phyloP scores from a whole-genome alignment of 2,329 filamentous ascomycete species.

The Neofusicoccum ribis region DNA sequence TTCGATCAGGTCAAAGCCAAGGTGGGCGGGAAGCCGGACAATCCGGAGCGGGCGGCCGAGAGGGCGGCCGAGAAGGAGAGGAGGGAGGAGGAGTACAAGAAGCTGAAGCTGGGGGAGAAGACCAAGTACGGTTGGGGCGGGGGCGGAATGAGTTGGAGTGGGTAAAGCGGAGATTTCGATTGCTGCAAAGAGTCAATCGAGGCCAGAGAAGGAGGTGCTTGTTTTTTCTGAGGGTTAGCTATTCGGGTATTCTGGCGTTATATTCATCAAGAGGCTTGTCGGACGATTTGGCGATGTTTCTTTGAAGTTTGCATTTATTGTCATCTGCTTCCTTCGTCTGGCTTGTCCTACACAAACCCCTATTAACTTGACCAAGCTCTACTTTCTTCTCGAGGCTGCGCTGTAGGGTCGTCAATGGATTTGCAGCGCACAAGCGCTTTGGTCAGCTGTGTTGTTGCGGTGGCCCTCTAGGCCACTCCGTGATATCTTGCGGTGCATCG shows the following conservation, averaged over 20 bases:
- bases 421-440: not conserved
- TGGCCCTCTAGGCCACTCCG: not conserved
- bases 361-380: not conserved
- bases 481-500: not conserved
- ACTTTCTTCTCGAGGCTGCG: not conserved
- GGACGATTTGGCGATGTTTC: not conserved
- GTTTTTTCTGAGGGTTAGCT: no score
- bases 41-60: not conserved
- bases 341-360: not conserved
- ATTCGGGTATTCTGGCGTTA: no score
- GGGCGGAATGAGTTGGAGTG: conserved; percentile 8
- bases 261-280: no score
- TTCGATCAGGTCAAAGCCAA: conserved; percentile 4
- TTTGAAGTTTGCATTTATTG: conserved; percentile 6
- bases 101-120: conserved; percentile 4
- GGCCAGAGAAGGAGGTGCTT: no score
- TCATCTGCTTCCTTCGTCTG: not conserved
- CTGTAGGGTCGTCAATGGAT: not conserved
- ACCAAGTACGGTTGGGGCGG: not conserved
- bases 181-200: no score
- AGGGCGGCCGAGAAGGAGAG: not conserved
- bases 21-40: not conserved
- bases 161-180: not conserved
- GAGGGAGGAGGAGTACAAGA: conserved; percentile 9
- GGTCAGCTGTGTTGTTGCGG: not conserved